A percentile compares a stretch with the other conserved stretches of the same genome.
These are phyloP conservation scores for Rosa chinensis DNA, from an alignment of 306 rosid species.

Conservation along the genomic window DNA sequence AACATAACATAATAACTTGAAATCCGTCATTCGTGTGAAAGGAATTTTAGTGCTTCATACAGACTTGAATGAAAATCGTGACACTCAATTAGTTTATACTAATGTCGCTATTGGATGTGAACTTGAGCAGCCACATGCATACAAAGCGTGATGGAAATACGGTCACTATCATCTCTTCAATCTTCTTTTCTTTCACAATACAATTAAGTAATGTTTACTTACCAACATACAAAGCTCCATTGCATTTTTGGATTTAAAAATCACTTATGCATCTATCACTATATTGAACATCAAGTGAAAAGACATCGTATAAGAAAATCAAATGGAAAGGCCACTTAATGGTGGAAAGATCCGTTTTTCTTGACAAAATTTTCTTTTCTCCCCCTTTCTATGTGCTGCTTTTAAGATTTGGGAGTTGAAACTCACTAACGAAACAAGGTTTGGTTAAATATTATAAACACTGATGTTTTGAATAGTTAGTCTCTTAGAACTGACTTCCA, in stretches of 20 bases:
- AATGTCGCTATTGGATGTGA: background rate
- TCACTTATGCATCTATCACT: background rate
- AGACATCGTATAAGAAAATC: background rate
- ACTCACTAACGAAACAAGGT: background rate
- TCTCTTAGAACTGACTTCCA: background rate
- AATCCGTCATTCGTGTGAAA: background rate
- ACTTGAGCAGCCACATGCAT: background rate
- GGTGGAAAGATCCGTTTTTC: constrained; percentile 3
- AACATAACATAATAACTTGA: background rate
- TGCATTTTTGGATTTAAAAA: background rate
- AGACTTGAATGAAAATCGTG: background rate
- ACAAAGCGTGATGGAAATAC: background rate
- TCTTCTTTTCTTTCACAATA: background rate
- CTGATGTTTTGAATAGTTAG: background rate
- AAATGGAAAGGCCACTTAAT: background rate
- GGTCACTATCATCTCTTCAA: background rate
- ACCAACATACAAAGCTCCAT: background rate
- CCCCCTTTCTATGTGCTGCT: background rate
- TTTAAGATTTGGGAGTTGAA: background rate
- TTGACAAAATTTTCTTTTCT: background rate
- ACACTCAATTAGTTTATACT: background rate
- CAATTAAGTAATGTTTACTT: background rate
- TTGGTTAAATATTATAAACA: background rate
- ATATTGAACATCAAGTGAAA: background rate
- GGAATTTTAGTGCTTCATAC: background rate